Percentiles rank a stretch among this genome's conserved stretches.
phyloP scores from a whole-genome alignment of 169 alveolate species.

The Neospora caninum region DNA sequence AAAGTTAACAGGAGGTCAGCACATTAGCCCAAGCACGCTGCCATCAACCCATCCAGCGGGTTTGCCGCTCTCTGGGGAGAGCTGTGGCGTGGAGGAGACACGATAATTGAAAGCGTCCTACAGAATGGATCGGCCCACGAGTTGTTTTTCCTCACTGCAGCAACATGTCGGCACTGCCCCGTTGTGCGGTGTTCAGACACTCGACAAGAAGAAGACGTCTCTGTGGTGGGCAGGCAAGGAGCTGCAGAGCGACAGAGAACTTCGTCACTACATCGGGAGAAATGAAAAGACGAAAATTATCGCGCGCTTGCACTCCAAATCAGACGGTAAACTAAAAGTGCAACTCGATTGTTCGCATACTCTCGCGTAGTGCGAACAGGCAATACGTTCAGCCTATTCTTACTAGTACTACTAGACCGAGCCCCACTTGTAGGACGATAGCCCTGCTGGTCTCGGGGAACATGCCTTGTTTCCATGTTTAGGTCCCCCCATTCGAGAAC shows the following conservation, averaged over 20 bases:
- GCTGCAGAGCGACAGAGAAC: slow-evolving; percentile 83
- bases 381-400: no score
- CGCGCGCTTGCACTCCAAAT: slow-evolving; percentile 89
- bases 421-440: neutral
- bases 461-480: neutral
- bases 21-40: no score
- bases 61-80: no score
- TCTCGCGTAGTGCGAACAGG: no score
- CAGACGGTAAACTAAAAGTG: slow-evolving; percentile 65
- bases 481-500: slow-evolving; percentile 97
- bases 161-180: no score
- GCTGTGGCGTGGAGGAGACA: no score
- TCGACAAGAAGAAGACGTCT: slow-evolving; percentile 82
- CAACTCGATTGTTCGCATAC: neutral
- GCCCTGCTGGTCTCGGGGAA: neutral
- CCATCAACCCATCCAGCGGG: no score
- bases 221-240: slow-evolving; percentile 98
- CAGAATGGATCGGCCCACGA: no score
- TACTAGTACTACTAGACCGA: neutral
- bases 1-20: no score
- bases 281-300: slow-evolving; percentile 95
- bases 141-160: no score
- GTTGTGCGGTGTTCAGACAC: slow-evolving; percentile 67
- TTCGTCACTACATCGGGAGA: slow-evolving; percentile 88
- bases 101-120: no score